Conservation (phyloP, 2,329 filamentous ascomycete genomes). For the Aspergillus spinulosporus region DNA sequence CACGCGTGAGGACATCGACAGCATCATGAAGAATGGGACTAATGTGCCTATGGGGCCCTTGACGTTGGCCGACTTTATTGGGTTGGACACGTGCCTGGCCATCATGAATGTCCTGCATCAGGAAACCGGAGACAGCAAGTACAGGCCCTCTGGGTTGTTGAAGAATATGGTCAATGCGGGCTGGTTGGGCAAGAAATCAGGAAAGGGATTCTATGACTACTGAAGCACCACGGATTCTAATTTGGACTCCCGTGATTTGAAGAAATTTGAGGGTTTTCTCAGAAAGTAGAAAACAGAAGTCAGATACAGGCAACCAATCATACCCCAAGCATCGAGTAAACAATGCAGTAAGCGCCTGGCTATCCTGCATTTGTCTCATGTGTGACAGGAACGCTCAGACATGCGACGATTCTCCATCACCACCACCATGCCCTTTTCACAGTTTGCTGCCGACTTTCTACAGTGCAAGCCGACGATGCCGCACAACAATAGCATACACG, state of each 20-base stretch:
- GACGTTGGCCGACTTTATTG: slow-evolving; percentile 93
- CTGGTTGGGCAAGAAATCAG: slow-evolving; percentile 96
- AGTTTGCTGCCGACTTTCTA: too few relatives aligned
- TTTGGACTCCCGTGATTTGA: not conserved
- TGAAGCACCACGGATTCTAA: slow-evolving; percentile 36
- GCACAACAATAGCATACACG: too few relatives aligned
- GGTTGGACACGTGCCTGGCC: slow-evolving; percentile 89
- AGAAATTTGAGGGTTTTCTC: too few relatives aligned
- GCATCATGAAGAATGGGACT: slow-evolving; percentile 98
- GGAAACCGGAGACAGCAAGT: slow-evolving; percentile 94
- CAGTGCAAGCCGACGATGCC: not conserved
- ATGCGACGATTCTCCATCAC: too few relatives aligned
- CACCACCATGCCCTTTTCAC: too few relatives aligned
- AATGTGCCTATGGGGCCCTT: slow-evolving; percentile 98
- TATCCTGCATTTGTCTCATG: too few relatives aligned
- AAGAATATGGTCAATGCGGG: slow-evolving; percentile 97
- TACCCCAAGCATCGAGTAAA: too few relatives aligned
- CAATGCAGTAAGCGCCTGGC: too few relatives aligned
- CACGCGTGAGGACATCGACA: slow-evolving; percentile 85
- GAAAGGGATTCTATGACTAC: slow-evolving; percentile 94
- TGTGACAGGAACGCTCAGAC: too few relatives aligned
- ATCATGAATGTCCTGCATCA: slow-evolving; percentile 95
- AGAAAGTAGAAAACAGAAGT: too few relatives aligned
- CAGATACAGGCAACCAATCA: too few relatives aligned
- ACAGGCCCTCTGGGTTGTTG: slow-evolving; percentile 82